Evolutionary conservation across 2,329 filamentous ascomycete genomes (phyloP), one percentile per base, ranked within the genome.

Genomic region (Phoma herbarum): DNA sequence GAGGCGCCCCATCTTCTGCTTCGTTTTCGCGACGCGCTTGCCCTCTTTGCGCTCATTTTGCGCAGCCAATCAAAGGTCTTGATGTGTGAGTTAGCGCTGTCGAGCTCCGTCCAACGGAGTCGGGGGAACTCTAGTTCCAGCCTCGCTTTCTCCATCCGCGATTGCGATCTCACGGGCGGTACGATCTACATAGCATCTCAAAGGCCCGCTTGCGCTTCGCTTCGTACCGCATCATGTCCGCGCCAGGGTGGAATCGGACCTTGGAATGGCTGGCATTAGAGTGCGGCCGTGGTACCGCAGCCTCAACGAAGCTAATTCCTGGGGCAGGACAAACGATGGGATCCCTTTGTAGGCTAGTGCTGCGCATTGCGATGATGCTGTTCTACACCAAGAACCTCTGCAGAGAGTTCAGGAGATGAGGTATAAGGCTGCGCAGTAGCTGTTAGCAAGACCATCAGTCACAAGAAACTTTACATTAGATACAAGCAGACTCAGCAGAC

Each of bases 1-100:
- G 16, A 50, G 56, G 39, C 55, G 18, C 26, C n/a, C 43, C 35
- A 35, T 25, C 10, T 29, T 29, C 16, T 31, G 9, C 23, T 29
- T 25, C 23, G 1, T 37, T 25, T 33, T 42, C 28, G 39, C 28
- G 33, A 31, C 28, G 11, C 9, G 9, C 18, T 37, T 45, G 52
- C 44, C 49, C 5, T 39, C 56, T 59, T 59, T 45, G 20, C 22
- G 56, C 31, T n/a, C 45, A 53, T 59, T 18, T 6, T 45, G 56
- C 56, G 56, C 50, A 23, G 8, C 41, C 22, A 43, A 43, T 43
- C 23, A 26, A 43, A 14, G 9, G 12, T 12, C 22, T 25, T 2
- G 8, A 26, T 6, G 1, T 16, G 14, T 2, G 23, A 2, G 12
- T 16, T 23, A 41, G 18, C 18, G 20, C 20, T 20, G 23, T 41